Evolutionary conservation across 2,329 filamentous ascomycete genomes (phyloP), one percentile per base, ranked within the genome.

Genomic region (Fusarium austroafricanum): DNA sequence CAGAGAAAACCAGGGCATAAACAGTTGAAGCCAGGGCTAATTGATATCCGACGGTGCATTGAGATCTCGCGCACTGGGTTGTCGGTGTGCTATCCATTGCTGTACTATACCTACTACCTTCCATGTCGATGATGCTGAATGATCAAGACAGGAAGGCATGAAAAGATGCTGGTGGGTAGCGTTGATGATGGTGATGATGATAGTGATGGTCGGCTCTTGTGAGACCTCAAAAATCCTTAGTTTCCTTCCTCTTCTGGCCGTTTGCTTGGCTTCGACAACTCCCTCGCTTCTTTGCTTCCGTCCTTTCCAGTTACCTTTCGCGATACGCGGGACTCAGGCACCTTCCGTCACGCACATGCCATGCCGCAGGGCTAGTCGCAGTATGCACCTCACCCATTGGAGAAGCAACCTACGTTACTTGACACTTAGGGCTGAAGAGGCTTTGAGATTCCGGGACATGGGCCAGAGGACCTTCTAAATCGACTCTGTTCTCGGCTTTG

Each of bases 291-390:
- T 55, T 51, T 43, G 50, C 57, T 53, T 70, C 61, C 50, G 45
- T 62, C 45, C 54, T 60, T 69, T 56, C 66, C 67, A 70, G 53
- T 70, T 61, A 67, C 35, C 28, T 42, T 67, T 67, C 62, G 47
- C 54, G 42, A 70, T 70, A 70, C 53, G 66, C 66, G 66, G 67
- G 53, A 38, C 20, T 55, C 55, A 68, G 65, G 57, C 57, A 66
- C 56, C 45, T 69, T 47, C 43, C 54, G 57, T 62, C 52, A 64
- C 59, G 61, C 44, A 63, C 58, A 63, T 57, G 44, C 59, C 59
- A 57, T 67, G 62, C 46, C 57, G 62, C 67, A 59, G 54, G 67
- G 67, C 66, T 70, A 39, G 58, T 67, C 62, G 62, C 67, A 70
- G 67, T 23, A 70, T 70, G 67, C 67, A 70, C 40, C 55, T 70